A percentile compares a stretch with the other conserved stretches of the same genome.
These are phyloP conservation scores for Xylogone sp. DNA, from an alignment of 2,329 filamentous ascomycete genomes.

Conservation along the genomic window DNA sequence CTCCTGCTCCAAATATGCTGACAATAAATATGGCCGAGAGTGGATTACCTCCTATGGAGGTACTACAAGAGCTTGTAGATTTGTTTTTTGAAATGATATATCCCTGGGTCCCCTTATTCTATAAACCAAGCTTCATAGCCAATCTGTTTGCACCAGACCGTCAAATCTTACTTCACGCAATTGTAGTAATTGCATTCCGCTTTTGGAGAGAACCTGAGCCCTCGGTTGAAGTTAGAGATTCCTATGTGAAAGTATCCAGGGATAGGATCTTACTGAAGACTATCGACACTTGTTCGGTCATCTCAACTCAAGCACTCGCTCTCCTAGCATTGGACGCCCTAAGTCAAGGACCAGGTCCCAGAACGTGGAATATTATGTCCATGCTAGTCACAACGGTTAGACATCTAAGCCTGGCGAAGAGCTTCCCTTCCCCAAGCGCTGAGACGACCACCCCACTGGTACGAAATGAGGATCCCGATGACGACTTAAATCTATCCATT, in stretches of 20 bases:
- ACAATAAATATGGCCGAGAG: not conserved
- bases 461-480: conserved; percentile 5
- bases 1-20: not conserved
- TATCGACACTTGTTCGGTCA: conserved; percentile 20
- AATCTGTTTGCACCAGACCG: conserved; percentile 31
- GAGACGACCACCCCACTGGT: conserved; percentile 39
- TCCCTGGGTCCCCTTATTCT: conserved; percentile 47
- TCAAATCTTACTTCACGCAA: conserved; percentile 21
- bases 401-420: conserved; percentile 43
- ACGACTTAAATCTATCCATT: conserved; percentile 28
- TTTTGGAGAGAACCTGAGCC: conserved; percentile 15
- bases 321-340: conserved; percentile 16
- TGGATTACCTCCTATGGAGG: conserved; percentile 25
- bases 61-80: conserved; percentile 37
- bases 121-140: conserved; percentile 36
- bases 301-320: conserved; percentile 27
- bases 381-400: conserved; percentile 45
- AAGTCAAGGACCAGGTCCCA: not conserved
- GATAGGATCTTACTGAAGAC: conserved; percentile 11
- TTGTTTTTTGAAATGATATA: conserved; percentile 50
- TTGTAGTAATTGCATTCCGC: conserved; percentile 40
- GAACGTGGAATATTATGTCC: conserved; percentile 33
- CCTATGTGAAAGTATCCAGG: conserved; percentile 34
- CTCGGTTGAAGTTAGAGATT: conserved; percentile 42
- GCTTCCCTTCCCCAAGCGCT: not conserved